A percentile compares a stretch with the other conserved stretches of the same genome.
Conservation (phyloP, 2,329 filamentous ascomycete genomes). For the Cryphonectria parasitica region DNA sequence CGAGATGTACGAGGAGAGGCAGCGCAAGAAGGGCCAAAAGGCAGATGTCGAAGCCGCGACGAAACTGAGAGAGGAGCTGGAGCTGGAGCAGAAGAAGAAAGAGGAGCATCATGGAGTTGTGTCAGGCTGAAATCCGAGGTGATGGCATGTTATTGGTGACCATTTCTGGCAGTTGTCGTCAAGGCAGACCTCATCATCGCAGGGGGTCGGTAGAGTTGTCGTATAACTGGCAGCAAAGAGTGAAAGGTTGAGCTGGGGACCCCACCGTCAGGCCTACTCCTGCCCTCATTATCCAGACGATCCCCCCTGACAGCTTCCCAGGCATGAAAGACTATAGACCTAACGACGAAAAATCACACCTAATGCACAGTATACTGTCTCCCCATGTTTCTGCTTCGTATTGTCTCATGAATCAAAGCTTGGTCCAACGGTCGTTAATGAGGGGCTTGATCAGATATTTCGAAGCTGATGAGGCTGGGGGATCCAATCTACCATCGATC, state of each 20-base stretch:
- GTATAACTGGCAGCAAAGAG: not conserved
- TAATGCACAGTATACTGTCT: not conserved
- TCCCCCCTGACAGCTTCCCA: not conserved
- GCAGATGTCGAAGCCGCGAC: slow-evolving; percentile 72
- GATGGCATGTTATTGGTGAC: not conserved
- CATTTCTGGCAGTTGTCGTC: not conserved
- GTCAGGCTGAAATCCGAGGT: not conserved
- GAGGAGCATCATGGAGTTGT: slow-evolving; percentile 39
- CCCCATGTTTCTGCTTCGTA: too few relatives aligned
- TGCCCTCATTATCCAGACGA: not conserved
- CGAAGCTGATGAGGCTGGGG: too few relatives aligned
- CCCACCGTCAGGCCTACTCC: not conserved
- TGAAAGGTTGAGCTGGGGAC: not conserved
- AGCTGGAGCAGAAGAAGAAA: slow-evolving; percentile 58
- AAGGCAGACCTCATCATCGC: not conserved
- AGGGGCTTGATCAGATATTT: too few relatives aligned
- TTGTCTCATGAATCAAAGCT: not conserved
- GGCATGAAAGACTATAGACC: not conserved
- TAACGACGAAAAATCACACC: not conserved
- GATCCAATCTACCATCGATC: too few relatives aligned
- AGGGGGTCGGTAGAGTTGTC: not conserved
- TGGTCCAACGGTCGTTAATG: too few relatives aligned
- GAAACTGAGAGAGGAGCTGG: slow-evolving; percentile 63
- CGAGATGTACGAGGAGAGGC: slow-evolving; percentile 86
- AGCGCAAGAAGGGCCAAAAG: slow-evolving; percentile 89